Base-by-base conservation (phyloP, 106 monocot species). In the Allium fistulosum region DNA sequence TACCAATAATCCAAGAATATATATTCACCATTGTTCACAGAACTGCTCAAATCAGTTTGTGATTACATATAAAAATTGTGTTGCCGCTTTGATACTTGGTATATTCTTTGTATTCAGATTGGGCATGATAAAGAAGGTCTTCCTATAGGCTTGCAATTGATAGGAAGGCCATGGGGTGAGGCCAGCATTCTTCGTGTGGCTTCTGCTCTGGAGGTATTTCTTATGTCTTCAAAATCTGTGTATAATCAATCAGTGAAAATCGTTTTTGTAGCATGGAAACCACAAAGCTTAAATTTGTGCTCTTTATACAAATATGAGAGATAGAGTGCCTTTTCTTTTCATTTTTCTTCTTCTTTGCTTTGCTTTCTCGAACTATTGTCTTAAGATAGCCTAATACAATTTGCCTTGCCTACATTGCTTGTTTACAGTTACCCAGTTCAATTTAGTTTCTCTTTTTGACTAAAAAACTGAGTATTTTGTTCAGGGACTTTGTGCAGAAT, bases 81-180 rank as follows among this genome's bases (percentile, higher is more conserved):
- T 12, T 67, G 7, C 52, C 11, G 18, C 11, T 13, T 67, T 67
- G 49, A 26, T 9, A 26, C 28, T 53, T 51, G 16, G 10, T 8
- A 50, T 45, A 10, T 73, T 37, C 37, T 69, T 51, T 26, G 47
- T 59, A 63, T 81, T 8, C 68, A 97, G 99, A 79, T 99, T 77
- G 99, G 99, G 28, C 93, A 99, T 83, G 99, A 99, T 74, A 85
- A 85, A 65, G 73, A 93, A 73, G 99, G 99, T 47, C 89, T 99
- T 71, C 99, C 99, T 57, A 99, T 99, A 61, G 99, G 99, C 47
- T 80, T 99, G 68, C 99, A 99, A 68, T 49, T 99, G 57, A 99
- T 99, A 58, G 99, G 99, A 18, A 92, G 93, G 48, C 99, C 99
- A 48, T 99, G 99, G 99, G 87, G 77, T 46, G 99, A 99, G 77